These are phyloP conservation scores for Fusarium sp. DNA, from an alignment of 2,329 filamentous ascomycete species.

Conservation along the genomic window DNA sequence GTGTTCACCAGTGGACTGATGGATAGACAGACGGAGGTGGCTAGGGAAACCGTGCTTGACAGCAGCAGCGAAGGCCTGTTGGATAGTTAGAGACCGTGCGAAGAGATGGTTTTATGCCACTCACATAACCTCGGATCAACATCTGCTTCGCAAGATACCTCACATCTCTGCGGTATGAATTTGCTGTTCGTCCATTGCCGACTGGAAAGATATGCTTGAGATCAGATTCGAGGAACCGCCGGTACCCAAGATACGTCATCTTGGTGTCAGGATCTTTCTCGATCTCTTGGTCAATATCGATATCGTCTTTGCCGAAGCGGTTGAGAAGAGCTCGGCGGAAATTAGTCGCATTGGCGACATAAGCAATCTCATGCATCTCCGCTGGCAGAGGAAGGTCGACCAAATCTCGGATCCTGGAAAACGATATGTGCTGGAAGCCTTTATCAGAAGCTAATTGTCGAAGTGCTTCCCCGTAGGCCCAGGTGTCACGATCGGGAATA, in stretches of 20 bases:
- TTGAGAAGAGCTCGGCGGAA: constrained; percentile 45
- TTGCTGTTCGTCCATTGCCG: constrained; percentile 26
- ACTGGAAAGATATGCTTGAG: constrained; percentile 42
- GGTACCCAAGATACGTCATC: constrained; percentile 45
- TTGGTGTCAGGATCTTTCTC: constrained; percentile 40
- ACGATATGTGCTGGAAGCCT: constrained; percentile 53
- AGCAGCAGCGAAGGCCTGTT: constrained; percentile 43
- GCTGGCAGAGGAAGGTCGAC: constrained; percentile 51
- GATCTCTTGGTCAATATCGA: constrained; percentile 44
- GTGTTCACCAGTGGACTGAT: constrained; percentile 39
- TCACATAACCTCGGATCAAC: constrained; percentile 44
- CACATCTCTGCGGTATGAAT: constrained; percentile 40
- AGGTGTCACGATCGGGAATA: constrained; percentile 57
- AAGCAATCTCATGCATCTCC: constrained; percentile 53
- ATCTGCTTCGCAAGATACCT: constrained; percentile 46
- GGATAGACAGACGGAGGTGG: constrained; percentile 45
- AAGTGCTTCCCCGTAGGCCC: constrained; percentile 58
- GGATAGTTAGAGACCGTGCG: neutral
- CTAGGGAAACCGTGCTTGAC: constrained; percentile 40
- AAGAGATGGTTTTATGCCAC: neutral
- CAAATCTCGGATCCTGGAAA: constrained; percentile 57
- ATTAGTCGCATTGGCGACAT: constrained; percentile 45
- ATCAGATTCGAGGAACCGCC: constrained; percentile 43
- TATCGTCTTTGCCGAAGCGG: constrained; percentile 32
- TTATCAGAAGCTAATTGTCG: constrained; percentile 50